phyloP scores from a whole-genome alignment of 1,139 yeast genomes.

The Schizosaccharomyces versatilis region DNA sequence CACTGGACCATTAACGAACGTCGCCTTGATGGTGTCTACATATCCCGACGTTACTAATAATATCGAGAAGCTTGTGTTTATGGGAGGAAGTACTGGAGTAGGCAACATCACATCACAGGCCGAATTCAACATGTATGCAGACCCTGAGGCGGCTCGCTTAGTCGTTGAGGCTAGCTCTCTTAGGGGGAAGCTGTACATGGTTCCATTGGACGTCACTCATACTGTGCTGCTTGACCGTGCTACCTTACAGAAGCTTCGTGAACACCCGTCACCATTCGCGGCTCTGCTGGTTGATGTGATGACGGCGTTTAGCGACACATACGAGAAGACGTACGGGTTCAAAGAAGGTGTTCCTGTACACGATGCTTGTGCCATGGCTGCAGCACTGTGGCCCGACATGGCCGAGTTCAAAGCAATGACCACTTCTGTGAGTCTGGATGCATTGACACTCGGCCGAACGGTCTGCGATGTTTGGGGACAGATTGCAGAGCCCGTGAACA shows the following conservation, averaged over 20 bases:
- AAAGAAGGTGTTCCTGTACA: slow-evolving; percentile 54
- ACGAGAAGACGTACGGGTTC: slow-evolving; percentile 26
- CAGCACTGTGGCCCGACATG: slow-evolving; percentile 19
- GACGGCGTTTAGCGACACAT: slow-evolving; percentile 31
- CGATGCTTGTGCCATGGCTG: slow-evolving; percentile 52
- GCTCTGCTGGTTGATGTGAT: slow-evolving; percentile 35
- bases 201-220: slow-evolving; percentile 54
- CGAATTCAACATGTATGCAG: slow-evolving; percentile 61
- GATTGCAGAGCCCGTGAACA: slow-evolving; percentile 6
- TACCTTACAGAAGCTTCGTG: slow-evolving; percentile 19
- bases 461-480: slow-evolving; percentile 13
- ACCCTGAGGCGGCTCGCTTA: slow-evolving; percentile 49
- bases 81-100: slow-evolving; percentile 47
- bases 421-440: slow-evolving; percentile 21
- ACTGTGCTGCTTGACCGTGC: slow-evolving; percentile 35
- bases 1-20: slow-evolving; percentile 50
- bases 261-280: slow-evolving; percentile 20
- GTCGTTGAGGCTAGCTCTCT: slow-evolving; percentile 30
- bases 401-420: slow-evolving; percentile 22
- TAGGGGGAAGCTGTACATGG: slow-evolving; percentile 29
- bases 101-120: slow-evolving; percentile 21
- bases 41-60: slow-evolving; percentile 31
- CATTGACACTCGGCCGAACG: slow-evolving; percentile 11
- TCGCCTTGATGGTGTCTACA: slow-evolving; percentile 30
- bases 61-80: slow-evolving; percentile 35